Percentiles rank a stretch among this genome's conserved stretches.
Evolutionary conservation across 2,329 filamentous ascomycete species (phyloP).

Genomic region (Escovopsis sp.): DNA sequence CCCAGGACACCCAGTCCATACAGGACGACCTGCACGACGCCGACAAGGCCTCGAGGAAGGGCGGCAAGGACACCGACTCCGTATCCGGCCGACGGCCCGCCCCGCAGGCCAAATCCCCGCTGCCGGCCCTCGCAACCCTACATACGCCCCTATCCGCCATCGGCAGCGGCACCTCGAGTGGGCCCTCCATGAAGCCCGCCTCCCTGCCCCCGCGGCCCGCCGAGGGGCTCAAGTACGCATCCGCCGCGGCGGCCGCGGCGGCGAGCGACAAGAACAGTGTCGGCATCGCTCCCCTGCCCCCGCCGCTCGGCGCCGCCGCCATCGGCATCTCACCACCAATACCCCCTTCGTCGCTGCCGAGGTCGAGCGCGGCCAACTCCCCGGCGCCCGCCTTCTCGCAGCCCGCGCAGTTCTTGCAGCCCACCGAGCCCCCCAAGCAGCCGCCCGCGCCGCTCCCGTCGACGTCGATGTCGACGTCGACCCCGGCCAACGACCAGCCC

Average conservation of each 20-base stretch:
- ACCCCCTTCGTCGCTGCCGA: slow-evolving; percentile 37
- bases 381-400: slow-evolving; percentile 34
- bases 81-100: slow-evolving; percentile 53
- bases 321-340: slow-evolving; percentile 28
- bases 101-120: slow-evolving; percentile 72
- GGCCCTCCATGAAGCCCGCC: slow-evolving; percentile 77
- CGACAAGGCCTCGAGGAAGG: slow-evolving; percentile 30
- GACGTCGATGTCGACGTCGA: slow-evolving; percentile 9
- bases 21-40: slow-evolving; percentile 63
- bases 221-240: slow-evolving; percentile 91
- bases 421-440: slow-evolving; percentile 19
- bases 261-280: slow-evolving; percentile 78
- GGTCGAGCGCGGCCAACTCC: slow-evolving; percentile 38
- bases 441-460: slow-evolving; percentile 12
- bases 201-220: slow-evolving; percentile 70
- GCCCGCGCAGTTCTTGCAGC: slow-evolving; percentile 22
- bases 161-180: slow-evolving; percentile 40
- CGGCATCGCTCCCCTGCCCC: slow-evolving; percentile 84
- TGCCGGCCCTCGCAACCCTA: slow-evolving; percentile 83
- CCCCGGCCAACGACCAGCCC: slow-evolving; percentile 10
- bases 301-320: slow-evolving; percentile 54
- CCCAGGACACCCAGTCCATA: slow-evolving; percentile 85
- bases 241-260: slow-evolving; percentile 83
- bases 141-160: slow-evolving; percentile 55
- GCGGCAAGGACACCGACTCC: slow-evolving; percentile 37